Percentiles rank a stretch among this genome's conserved stretches.
Evolutionary conservation across 441 rosid genomes (phyloP).

Genomic region (Populus hybrid): DNA sequence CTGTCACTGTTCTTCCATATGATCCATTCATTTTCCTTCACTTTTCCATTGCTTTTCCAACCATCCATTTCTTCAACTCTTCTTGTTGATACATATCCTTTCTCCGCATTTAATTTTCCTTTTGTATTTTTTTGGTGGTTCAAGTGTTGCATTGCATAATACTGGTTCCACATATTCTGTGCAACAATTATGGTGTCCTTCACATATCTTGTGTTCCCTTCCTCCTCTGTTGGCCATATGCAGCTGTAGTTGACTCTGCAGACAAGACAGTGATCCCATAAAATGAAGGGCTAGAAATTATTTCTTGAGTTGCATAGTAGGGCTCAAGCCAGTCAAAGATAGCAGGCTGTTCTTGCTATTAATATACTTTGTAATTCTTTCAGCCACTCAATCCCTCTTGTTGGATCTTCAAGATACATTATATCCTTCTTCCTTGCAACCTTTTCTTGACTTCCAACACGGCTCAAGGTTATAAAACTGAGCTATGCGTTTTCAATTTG

Average conservation of each 20-base stretch:
- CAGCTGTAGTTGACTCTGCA: background rate
- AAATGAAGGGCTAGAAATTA: background rate
- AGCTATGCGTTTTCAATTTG: too few relatives aligned
- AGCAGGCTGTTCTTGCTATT: background rate
- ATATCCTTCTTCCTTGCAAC: too few relatives aligned
- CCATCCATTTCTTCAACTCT: constrained; percentile 15
- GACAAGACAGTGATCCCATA: background rate
- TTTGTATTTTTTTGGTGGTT: background rate
- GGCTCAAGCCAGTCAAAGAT: background rate
- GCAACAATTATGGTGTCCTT: background rate
- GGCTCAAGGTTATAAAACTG: too few relatives aligned
- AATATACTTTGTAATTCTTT: background rate
- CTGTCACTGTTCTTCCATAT: background rate
- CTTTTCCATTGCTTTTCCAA: too few relatives aligned
- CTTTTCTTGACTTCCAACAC: too few relatives aligned
- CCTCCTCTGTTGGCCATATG: background rate
- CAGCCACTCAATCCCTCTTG: too few relatives aligned
- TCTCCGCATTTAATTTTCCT: background rate
- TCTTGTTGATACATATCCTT: background rate
- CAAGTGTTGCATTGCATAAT: background rate
- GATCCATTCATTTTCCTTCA: background rate
- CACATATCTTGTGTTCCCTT: background rate
- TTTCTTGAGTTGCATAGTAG: background rate
- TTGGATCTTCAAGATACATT: too few relatives aligned
- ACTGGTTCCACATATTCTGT: background rate